phyloP scores from a whole-genome alignment of 805 yeast species.

The Schwanniomyces polymorphus region DNA sequence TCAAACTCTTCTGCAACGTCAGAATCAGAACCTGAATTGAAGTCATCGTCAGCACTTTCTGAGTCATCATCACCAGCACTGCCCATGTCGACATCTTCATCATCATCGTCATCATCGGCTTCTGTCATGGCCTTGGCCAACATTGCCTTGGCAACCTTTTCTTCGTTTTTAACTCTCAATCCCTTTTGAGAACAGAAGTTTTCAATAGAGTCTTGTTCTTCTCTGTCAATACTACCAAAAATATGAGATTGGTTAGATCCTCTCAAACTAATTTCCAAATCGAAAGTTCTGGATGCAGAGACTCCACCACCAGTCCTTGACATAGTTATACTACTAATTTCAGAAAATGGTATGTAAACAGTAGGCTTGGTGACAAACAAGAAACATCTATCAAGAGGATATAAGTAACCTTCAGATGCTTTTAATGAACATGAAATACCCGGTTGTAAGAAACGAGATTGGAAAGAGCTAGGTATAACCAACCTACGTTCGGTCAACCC shows the following conservation, averaged over 20 bases:
- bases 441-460: constrained; percentile 73
- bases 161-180: constrained; percentile 81
- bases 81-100: constrained; percentile 46
- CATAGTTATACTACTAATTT: constrained; percentile 72
- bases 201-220: constrained; percentile 82
- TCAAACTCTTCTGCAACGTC: constrained; percentile 87
- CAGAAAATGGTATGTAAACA: constrained; percentile 83
- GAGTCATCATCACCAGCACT: constrained; percentile 73
- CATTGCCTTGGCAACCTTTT: constrained; percentile 80
- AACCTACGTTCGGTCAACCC: constrained; percentile 89
- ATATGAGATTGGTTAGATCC: constrained; percentile 67
- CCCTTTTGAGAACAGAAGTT: constrained; percentile 75
- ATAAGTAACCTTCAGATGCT: constrained; percentile 92
- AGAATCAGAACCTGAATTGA: constrained; percentile 59
- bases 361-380: constrained; percentile 94
- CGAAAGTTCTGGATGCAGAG: constrained; percentile 86
- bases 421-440: constrained; percentile 91
- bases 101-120: constrained; percentile 50
- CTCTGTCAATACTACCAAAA: constrained; percentile 86
- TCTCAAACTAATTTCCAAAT: constrained; percentile 74
- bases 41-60: constrained; percentile 86
- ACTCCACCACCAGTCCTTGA: constrained; percentile 83
- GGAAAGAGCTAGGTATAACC: constrained; percentile 79
- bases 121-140: constrained; percentile 73
- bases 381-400: constrained; percentile 89